Evolutionary conservation across 2,329 filamentous ascomycete genomes (phyloP), one percentile per base, ranked within the genome.

Genomic region (Fusarium solani-melongenae): DNA sequence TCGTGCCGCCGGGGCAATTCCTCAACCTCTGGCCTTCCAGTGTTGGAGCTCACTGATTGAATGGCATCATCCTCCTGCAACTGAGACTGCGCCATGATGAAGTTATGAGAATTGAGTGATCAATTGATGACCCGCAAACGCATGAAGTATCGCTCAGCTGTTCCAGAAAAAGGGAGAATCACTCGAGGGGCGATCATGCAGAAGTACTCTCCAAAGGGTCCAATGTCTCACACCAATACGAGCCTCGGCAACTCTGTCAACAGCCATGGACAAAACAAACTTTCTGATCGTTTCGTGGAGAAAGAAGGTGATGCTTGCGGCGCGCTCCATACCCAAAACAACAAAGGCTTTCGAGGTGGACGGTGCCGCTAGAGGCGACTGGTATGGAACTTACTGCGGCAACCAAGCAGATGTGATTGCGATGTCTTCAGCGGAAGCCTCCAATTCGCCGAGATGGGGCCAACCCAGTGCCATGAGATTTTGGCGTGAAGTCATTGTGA

Each of bases 401-500:
- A 39, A 59, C 33, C 29, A 5, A 56, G n/a, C 20, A 17, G 22
- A 36, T 31, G 5, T 59, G 33, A 56, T 41, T 41, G 56, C 33
- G 27, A 59, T 38, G 29, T 41, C 57, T 60, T 24, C 8, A 44
- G 39, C n/a, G 8, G n/a, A 17, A 38, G 22, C 33, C 20, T 27
- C 55, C 14, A 57, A 57, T 57, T 24, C 33, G 55, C 22, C 11
- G 22, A 39, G 56, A 44, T 4, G n/a, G 6, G 12, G 39, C 39
- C 39, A 44, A 3, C 41, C 17, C 6, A 31, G 10, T 15, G n/a
- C 41, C 20, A 29, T 39, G 24, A 41, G 34, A 33, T 31, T 22
- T n/a, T 41, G 17, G 57, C 38, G 17, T 60, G 36, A 60, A 34
- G 36, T 60, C 57, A 60, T 60, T 38, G 17, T 60, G 57, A 60